phyloP scores from a whole-genome alignment of 1,284 basidiomycete genomes.

The Naganishia albida region DNA sequence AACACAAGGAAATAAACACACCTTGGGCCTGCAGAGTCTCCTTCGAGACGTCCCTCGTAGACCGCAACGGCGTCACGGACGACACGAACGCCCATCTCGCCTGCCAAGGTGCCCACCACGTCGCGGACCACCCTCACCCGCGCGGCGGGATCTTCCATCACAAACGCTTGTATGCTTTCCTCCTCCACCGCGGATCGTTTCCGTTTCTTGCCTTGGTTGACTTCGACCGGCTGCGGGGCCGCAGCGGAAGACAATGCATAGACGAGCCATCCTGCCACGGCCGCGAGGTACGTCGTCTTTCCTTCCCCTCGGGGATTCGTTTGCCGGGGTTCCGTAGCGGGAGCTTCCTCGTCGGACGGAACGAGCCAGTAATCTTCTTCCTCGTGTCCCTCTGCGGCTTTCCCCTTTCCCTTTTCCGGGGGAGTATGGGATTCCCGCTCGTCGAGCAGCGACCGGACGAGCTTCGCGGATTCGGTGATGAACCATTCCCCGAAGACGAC shows the following conservation, averaged over 20 bases:
- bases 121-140: not conserved
- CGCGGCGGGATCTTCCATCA: not conserved
- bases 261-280: conserved; percentile 7
- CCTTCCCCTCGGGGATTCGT: not conserved
- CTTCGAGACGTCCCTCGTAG: not conserved
- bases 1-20: not conserved
- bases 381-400: not conserved
- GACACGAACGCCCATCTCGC: not conserved
- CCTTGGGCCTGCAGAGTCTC: not conserved
- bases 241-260: not conserved
- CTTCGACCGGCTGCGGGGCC: not conserved
- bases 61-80: not conserved
- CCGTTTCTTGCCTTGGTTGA: conserved; percentile 2
- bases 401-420: not conserved
- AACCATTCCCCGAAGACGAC: not conserved
- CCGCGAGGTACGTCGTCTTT: not conserved
- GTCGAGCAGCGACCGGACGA: not conserved
- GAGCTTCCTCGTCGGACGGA: not conserved
- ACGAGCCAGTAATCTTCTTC: conserved; percentile 16
- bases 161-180: not conserved
- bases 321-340: not conserved
- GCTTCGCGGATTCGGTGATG: not conserved
- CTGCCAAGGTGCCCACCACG: not conserved
- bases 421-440: not conserved
- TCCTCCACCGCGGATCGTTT: not conserved